Evolutionary conservation across 139 green algal genomes (phyloP).

Genomic region (Asterochloris sp.): DNA sequence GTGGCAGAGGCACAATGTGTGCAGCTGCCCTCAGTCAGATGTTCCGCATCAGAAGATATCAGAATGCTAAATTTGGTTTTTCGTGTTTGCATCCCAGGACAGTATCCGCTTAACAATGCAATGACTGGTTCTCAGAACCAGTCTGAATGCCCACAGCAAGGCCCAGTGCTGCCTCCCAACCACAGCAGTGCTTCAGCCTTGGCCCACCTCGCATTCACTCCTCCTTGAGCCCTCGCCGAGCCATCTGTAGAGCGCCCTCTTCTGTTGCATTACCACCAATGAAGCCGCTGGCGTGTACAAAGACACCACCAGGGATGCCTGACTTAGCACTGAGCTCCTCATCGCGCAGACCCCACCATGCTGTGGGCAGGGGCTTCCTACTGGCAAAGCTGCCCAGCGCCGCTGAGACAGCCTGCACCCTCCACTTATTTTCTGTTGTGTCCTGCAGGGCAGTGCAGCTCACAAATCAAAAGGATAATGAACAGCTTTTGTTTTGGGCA

Average conservation of each 20-base stretch:
- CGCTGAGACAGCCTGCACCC: conserved; percentile 79
- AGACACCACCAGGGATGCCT: conserved; percentile 81
- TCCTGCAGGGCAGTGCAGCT: conserved; percentile 38
- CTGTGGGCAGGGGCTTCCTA: conserved; percentile 72
- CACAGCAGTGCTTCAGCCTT: not conserved
- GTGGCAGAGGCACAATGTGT: no score
- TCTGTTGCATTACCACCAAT: conserved; percentile 87
- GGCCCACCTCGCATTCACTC: conserved; percentile 1
- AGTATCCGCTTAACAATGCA: no score
- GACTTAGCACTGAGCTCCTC: conserved; percentile 62
- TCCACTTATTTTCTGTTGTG: conserved; percentile 74
- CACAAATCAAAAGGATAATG: not conserved
- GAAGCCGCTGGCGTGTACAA: conserved; percentile 91
- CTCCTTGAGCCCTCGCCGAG: conserved; percentile 40
- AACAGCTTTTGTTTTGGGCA: no score
- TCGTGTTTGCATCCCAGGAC: no score
- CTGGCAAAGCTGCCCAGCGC: conserved; percentile 78
- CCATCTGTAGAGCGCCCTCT: conserved; percentile 75
- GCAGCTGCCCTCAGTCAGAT: no score
- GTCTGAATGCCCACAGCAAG: no score
- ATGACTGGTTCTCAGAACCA: no score
- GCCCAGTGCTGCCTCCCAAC: no score
- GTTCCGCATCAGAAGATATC: no score
- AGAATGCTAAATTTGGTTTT: no score
- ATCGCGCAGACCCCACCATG: conserved; percentile 89